phyloP scores from a whole-genome alignment of 805 yeast genomes.

The Spathaspora sp. region DNA sequence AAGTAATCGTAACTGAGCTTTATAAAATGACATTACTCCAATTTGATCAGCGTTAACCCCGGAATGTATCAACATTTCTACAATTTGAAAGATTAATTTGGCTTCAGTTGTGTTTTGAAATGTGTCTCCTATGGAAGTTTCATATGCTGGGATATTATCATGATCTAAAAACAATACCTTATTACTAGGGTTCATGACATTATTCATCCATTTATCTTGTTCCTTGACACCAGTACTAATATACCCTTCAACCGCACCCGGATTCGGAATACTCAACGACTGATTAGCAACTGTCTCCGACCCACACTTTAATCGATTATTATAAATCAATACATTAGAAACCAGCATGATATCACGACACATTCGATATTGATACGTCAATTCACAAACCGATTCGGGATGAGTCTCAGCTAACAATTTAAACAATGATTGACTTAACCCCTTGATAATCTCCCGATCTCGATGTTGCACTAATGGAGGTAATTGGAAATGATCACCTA shows the following conservation, averaged over 20 bases:
- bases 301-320: constrained; percentile 77
- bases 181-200: constrained; percentile 49
- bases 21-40: constrained; percentile 87
- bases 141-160: constrained; percentile 55
- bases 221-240: not conserved
- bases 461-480: constrained; percentile 75
- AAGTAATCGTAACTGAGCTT: constrained; percentile 62
- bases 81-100: constrained; percentile 55
- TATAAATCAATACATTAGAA: constrained; percentile 76
- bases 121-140: constrained; percentile 57
- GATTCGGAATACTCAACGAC: constrained; percentile 45
- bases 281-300: constrained; percentile 58
- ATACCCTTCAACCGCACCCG: constrained; percentile 15
- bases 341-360: constrained; percentile 81
- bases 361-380: constrained; percentile 89
- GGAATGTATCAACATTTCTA: constrained; percentile 50
- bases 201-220: constrained; percentile 49
- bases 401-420: constrained; percentile 65
- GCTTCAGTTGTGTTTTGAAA: constrained; percentile 75
- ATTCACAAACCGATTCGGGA: constrained; percentile 72
- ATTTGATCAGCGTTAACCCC: constrained; percentile 61
- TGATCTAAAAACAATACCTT: constrained; percentile 79
- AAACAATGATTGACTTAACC: constrained; percentile 75
- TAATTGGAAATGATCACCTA: constrained; percentile 94
- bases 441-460: constrained; percentile 60